Conservation (phyloP, 192 early-diverging fungal genomes). For the Coemansia sp. region DNA sequence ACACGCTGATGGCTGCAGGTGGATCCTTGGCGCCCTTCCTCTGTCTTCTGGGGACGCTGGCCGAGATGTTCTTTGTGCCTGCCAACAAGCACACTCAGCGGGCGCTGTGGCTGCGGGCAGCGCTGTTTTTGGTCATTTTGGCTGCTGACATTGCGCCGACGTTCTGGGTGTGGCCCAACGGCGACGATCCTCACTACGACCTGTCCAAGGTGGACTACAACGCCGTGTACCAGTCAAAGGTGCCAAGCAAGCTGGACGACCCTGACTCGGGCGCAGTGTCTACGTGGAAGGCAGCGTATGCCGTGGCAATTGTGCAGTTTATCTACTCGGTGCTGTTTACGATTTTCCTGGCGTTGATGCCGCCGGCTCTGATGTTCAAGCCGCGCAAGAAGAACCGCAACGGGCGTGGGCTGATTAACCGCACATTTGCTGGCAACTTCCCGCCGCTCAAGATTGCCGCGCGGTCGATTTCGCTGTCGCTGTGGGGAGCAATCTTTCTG, state of each 20-base stretch:
- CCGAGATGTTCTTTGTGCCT: conserved; percentile 71
- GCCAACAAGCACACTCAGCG: conserved; percentile 59
- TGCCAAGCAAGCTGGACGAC: conserved; percentile 26
- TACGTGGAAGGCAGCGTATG: conserved; percentile 54
- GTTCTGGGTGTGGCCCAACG: conserved; percentile 55
- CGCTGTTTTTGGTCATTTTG: conserved; percentile 60
- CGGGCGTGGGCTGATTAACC: conserved; percentile 55
- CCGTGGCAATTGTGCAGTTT: conserved; percentile 66
- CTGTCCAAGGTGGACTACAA: conserved; percentile 28
- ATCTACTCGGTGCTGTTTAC: conserved; percentile 66
- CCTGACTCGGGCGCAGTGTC: conserved; percentile 21
- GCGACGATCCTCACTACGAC: conserved; percentile 50
- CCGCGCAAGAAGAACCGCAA: conserved; percentile 58
- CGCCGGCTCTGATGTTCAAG: conserved; percentile 62
- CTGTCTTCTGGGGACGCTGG: conserved; percentile 62
- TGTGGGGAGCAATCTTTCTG: conserved; percentile 71
- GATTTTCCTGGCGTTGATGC: conserved; percentile 64
- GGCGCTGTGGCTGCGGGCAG: conserved; percentile 55
- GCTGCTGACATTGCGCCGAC: conserved; percentile 64
- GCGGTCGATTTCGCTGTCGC: conserved; percentile 63
- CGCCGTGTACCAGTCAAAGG: conserved; percentile 32
- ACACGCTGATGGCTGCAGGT: conserved; percentile 68
- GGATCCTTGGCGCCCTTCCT: conserved; percentile 69
- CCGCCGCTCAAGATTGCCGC: conserved; percentile 64
- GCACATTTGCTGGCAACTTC: conserved; percentile 73